phyloP scores from a whole-genome alignment of 257 asterid genomes.

The Thymus mandschuricus region DNA sequence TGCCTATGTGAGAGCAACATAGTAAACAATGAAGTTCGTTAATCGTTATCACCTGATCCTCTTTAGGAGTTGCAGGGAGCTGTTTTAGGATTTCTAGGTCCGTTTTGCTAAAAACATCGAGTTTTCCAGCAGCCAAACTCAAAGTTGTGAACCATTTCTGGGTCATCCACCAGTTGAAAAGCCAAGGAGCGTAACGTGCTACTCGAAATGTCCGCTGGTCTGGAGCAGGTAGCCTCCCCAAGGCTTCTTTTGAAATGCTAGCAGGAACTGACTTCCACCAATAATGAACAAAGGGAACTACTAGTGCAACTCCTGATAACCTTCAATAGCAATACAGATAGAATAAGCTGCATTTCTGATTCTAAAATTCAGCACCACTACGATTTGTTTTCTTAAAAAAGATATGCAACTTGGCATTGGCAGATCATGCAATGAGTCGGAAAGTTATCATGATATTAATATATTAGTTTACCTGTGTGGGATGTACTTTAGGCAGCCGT shows the following conservation, averaged over 20 bases:
- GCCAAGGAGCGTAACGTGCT: slow-evolving; percentile 79
- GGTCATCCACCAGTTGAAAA: slow-evolving; percentile 86
- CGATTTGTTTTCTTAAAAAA: background rate
- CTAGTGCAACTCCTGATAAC: slow-evolving; percentile 78
- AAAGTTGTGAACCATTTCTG: slow-evolving; percentile 74
- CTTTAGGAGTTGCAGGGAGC: slow-evolving; percentile 45
- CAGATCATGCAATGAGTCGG: background rate
- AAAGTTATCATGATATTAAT: background rate
- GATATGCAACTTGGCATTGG: background rate
- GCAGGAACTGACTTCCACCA: slow-evolving; percentile 82
- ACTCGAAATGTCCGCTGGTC: slow-evolving; percentile 59
- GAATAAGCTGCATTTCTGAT: slow-evolving; percentile 10
- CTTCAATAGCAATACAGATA: slow-evolving; percentile 34
- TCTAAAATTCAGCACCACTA: background rate
- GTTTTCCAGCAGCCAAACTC: slow-evolving; percentile 54
- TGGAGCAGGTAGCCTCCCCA: slow-evolving; percentile 39
- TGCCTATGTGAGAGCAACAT: background rate
- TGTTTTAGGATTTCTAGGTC: slow-evolving; percentile 62
- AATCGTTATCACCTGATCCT: slow-evolving; percentile 52
- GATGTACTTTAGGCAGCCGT: slow-evolving; percentile 71
- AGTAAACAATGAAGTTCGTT: background rate
- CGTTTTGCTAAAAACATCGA: slow-evolving; percentile 44
- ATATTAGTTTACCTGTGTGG: slow-evolving; percentile 64
- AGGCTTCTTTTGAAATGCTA: slow-evolving; percentile 43
- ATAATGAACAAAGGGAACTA: slow-evolving; percentile 65